Base-by-base conservation (phyloP, 805 yeast species). In the Blastobotrys mokoenaii region DNA sequence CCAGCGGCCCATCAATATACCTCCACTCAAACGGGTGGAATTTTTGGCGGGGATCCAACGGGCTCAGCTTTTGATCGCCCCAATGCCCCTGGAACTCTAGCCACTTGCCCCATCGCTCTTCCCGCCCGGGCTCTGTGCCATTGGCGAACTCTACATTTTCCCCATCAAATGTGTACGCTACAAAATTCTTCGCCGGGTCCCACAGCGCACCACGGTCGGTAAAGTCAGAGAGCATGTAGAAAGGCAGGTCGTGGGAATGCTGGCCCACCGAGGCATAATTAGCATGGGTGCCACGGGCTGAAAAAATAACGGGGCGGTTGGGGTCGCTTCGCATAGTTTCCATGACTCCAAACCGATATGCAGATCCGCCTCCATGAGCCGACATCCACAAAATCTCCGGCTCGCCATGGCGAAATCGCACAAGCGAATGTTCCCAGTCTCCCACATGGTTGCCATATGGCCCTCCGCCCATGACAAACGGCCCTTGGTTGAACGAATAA, bases 371-470 rank as follows among this genome's bases (percentile, higher is more conserved):
- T 1, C 97, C 96, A 64, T 90, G 98, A 0, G 97, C 97, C 25
- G 94, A 82, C 94, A 93, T 84, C 97, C 97, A 90, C 16, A 89
- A 78, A 44, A 83, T 75, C 10, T 80, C 71, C 0, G 98, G 97
- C 47, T 71, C 66, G 1, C 96, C 95, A 2, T 82, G 73, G 56
- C 80, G 77, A 60, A 86, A 90, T 20, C 98, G 70, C 11, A 88
- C 90, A 31, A 90, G 66, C 1, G 94, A 79, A 62, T 90, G 98
- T 56, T 90, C 98, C 98, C 98, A 90, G 67, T 90, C 98, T 5
- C 97, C 98, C 30, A 93, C 79, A 60, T 90, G 98, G 61, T 90
- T 84, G 0, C 98, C 98, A 69, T 83, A 93, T 0, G 98, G 98
- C 0, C 98, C 98, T 32, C 77, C 75, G 2, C 97, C 97, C 97